Conservation (phyloP, 352 stramenopile species). For the Phytophthora hibernalis region DNA sequence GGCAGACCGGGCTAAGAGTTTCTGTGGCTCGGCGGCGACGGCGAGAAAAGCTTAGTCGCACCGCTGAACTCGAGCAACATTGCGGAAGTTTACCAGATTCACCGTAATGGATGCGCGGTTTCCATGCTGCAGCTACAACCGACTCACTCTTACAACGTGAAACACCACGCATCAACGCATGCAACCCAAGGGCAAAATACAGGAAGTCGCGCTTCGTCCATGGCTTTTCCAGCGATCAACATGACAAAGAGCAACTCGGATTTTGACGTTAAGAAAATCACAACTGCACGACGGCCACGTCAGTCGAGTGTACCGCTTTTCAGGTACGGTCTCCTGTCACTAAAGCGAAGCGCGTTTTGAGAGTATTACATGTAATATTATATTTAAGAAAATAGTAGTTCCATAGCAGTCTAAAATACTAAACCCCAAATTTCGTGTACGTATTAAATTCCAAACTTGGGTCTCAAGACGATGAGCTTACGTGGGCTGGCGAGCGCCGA, state of each 20-base stretch:
- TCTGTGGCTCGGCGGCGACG: conserved; percentile 16
- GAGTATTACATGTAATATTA: no score
- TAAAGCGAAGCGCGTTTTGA: conserved; percentile 16
- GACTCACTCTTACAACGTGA: no score
- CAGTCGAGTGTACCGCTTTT: conserved; percentile 7
- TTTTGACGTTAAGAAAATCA: conserved; percentile 11
- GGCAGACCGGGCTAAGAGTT: conserved; percentile 26
- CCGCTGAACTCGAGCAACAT: conserved; percentile 14
- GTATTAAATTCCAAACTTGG: no score
- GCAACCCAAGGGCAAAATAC: no score
- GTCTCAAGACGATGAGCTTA: no score
- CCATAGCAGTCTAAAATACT: no score
- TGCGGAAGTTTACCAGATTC: conserved; percentile 1
- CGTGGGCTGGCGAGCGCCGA: no score
- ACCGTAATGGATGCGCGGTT: neutral
- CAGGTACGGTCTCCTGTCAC: conserved; percentile 1
- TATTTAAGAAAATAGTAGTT: no score
- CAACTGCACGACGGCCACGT: conserved; percentile 17
- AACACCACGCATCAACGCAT: neutral
- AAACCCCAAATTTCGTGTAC: no score
- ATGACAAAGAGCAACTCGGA: conserved; percentile 4
- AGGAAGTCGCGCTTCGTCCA: no score
- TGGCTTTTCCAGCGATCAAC: conserved; percentile 14
- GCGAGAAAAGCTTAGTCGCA: conserved; percentile 13
- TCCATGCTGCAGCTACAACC: neutral